Evolutionary conservation across 371 early-diverging fungal genomes (phyloP), one percentile per base, ranked within the genome.

Genomic region (Choanephora cucurbitarum): DNA sequence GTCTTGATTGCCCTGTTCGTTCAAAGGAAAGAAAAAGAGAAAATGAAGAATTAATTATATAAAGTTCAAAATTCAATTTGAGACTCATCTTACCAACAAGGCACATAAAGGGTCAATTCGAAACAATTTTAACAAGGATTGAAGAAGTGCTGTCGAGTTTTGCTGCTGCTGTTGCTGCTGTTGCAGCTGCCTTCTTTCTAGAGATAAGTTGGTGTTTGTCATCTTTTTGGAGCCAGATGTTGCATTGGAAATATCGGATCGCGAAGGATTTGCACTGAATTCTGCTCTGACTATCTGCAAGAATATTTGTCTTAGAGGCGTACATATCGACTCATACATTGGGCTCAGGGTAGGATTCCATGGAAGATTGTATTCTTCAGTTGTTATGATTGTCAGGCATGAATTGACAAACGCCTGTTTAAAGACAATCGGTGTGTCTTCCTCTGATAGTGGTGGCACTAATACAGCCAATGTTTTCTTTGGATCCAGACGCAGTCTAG

Each of bases 361-460:
- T 2, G 90, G 82, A 19, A 87, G 62, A 18, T 70, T 62, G n/a
- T 73, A 70, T 37, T 82, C 86, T 59, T 90, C 88, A 7, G 77
- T 70, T 9, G 83, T 86, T 51, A 93, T 76, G 4, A 37, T 37
- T n/a, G 72, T 73, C 47, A 80, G 79, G 54, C 87, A 89, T 5
- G 85, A 76, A 53, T 81, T 85, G 33, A 89, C 86, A 45, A 92
- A 73, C 0, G 91, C 87, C 9, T 89, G 73, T 52, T 82, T 84
- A 59, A 85, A 91, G 2, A 82, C 69, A 17, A 73, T 75, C 0
- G 90, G 89, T 0, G 84, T 75, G 14, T 63, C 72, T 0, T 84
- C 82, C 23, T 83, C 80, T 14, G 87, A 62, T 39, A 88, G 77
- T 23, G 78, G 69, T 0, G 88, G 86, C 7, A 90, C 77, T n/a